phyloP scores from a whole-genome alignment of 2,329 filamentous ascomycete genomes.

The Neofusicoccum ribis region DNA sequence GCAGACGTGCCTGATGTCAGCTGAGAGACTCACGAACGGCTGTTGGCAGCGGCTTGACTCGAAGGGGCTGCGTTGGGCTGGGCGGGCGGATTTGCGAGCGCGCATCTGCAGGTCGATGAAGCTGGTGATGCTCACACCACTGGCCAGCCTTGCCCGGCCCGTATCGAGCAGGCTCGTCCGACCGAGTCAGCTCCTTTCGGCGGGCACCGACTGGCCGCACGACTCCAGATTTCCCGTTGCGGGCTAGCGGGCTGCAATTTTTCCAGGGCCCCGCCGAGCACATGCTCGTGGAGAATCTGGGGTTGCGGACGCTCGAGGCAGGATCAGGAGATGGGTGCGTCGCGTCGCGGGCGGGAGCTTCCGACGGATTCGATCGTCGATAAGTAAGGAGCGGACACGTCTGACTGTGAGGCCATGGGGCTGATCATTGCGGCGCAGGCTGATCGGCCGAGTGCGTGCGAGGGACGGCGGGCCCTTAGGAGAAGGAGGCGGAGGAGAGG shows the following conservation, averaged over 20 bases:
- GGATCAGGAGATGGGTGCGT: not conserved
- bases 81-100: no score
- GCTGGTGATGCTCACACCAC: conserved; percentile 18
- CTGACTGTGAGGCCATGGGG: not conserved
- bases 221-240: not conserved
- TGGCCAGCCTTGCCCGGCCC: no score
- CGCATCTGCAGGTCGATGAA: not conserved
- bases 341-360: not conserved
- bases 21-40: not conserved
- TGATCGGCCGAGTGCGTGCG: not conserved
- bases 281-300: conserved; percentile 10
- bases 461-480: not conserved
- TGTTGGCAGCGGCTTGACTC: not conserved
- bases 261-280: not conserved
- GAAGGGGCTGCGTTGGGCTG: not conserved
- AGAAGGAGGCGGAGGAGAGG: conserved; percentile 2
- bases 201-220: conserved; percentile 3
- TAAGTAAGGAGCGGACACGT: not conserved
- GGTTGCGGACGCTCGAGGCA: not conserved
- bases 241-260: not conserved
- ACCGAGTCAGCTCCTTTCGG: conserved; percentile 13
- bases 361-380: not conserved
- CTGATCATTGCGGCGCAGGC: not conserved
- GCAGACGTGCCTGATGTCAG: conserved; percentile 1
- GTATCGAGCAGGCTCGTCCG: not conserved